phyloP scores from a whole-genome alignment of 805 yeast genomes.

The Isabelozyma pseudorhagii region DNA sequence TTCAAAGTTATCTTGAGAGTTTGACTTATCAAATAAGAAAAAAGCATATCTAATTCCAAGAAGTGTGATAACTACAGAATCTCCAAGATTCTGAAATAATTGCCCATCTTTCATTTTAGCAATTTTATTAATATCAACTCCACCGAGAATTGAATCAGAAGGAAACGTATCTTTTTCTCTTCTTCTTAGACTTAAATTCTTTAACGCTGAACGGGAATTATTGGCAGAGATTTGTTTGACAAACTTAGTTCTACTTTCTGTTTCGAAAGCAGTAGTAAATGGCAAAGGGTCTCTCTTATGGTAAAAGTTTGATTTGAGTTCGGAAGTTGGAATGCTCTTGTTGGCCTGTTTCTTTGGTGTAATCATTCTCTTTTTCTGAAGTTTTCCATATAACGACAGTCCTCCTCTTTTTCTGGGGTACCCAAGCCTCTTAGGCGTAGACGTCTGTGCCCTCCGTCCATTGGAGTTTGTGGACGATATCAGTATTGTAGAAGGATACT shows the following conservation, averaged over 20 bases:
- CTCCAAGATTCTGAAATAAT: neutral
- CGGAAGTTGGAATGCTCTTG: neutral
- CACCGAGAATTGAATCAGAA: conserved; percentile 7
- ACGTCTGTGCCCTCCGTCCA: too few species aligned
- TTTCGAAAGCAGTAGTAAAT: conserved; percentile 32
- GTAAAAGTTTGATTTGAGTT: neutral
- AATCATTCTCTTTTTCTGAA: neutral
- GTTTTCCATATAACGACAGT: neutral
- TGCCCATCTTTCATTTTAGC: conserved; percentile 13
- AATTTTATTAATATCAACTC: conserved; percentile 13
- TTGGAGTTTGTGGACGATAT: too few species aligned
- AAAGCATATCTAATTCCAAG: conserved; percentile 20
- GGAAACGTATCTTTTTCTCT: neutral
- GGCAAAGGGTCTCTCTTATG: conserved; percentile 19
- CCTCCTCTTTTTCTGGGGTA: neutral
- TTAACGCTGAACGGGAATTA: neutral
- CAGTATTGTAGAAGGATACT: neutral
- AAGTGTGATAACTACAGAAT: conserved; percentile 4
- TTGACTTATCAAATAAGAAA: conserved; percentile 18
- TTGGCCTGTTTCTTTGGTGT: neutral
- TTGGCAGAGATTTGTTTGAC: conserved; percentile 1
- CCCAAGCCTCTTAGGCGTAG: too few species aligned
- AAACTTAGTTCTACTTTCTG: conserved; percentile 24
- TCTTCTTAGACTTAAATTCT: neutral
- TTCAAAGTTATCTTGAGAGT: conserved; percentile 13